Percentiles rank a stretch among this genome's conserved stretches.
phyloP scores from a whole-genome alignment of 23 red algal genomes.

The Gracilaria caudata region DNA sequence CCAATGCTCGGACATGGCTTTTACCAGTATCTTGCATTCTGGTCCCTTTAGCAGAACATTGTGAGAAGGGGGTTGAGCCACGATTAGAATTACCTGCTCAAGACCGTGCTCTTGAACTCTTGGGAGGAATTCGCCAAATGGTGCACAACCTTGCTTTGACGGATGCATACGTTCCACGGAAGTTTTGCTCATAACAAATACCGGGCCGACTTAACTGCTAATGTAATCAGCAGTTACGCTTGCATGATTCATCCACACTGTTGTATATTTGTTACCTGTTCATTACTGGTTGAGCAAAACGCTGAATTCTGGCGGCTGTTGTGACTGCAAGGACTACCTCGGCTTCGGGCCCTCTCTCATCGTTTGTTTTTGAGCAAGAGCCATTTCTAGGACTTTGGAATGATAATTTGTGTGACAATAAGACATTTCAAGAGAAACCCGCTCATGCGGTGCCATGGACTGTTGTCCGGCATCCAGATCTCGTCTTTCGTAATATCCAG shows the following conservation, averaged over 20 bases:
- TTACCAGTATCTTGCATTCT: constrained; percentile 3
- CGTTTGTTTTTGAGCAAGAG: too few relatives aligned
- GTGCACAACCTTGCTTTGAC: background rate
- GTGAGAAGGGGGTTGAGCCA: background rate
- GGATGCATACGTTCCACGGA: constrained; percentile 17
- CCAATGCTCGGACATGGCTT: constrained; percentile 44
- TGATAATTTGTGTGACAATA: too few relatives aligned
- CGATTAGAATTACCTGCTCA: background rate
- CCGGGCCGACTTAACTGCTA: too few relatives aligned
- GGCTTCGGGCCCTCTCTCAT: too few relatives aligned
- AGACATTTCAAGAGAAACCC: too few relatives aligned
- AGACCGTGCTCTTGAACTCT: constrained; percentile 23
- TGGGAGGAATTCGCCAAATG: constrained; percentile 1
- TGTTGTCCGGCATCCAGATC: too few relatives aligned
- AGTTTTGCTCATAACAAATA: background rate
- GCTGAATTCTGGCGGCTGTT: too few relatives aligned
- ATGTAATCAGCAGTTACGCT: background rate
- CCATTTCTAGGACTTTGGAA: too few relatives aligned
- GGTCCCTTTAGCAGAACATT: background rate
- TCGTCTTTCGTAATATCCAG: background rate
- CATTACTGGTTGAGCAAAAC: too few relatives aligned
- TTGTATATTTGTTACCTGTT: too few relatives aligned
- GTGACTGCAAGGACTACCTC: too few relatives aligned
- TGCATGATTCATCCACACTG: background rate
- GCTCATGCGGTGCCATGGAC: too few relatives aligned